phyloP scores from a whole-genome alignment of 768 basidiomycete genomes.

The Mycena alexandri region DNA sequence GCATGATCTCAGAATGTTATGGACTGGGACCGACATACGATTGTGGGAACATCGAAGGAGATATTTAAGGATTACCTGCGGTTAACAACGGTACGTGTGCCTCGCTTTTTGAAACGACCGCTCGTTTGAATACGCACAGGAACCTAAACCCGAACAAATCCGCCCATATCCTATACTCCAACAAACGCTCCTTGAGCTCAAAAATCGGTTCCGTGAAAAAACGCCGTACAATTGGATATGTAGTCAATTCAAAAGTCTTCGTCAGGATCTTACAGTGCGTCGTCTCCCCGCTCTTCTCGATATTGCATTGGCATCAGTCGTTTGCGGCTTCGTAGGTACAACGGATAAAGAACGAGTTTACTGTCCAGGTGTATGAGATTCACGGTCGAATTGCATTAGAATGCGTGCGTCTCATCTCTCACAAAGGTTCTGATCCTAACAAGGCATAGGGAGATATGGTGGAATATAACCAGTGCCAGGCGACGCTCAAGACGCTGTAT shows the following conservation, averaged over 20 bases:
- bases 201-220: constrained; percentile 88
- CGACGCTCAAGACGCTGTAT: constrained; percentile 89
- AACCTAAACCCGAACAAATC: constrained; percentile 94
- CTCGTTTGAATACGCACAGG: constrained; percentile 60
- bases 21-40: constrained; percentile 96
- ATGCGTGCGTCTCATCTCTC: constrained; percentile 66
- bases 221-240: constrained; percentile 89
- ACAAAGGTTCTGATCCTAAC: constrained; percentile 26
- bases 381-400: constrained; percentile 98
- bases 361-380: constrained; percentile 97
- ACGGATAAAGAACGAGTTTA: constrained; percentile 98
- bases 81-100: constrained; percentile 80
- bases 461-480: constrained; percentile 99
- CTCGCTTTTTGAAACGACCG: neutral
- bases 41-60: constrained; percentile 90
- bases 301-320: constrained; percentile 42
- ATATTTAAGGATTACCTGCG: constrained; percentile 97
- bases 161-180: constrained; percentile 88
- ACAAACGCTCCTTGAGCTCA: constrained; percentile 88
- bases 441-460: constrained; percentile 89
- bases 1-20: constrained; percentile 81
- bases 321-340: constrained; percentile 78
- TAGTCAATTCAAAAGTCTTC: constrained; percentile 97
- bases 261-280: constrained; percentile 97
- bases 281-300: constrained; percentile 29